These are phyloP conservation scores for Tephrocybe rancida DNA, from an alignment of 768 basidiomycete species.

Conservation along the genomic window DNA sequence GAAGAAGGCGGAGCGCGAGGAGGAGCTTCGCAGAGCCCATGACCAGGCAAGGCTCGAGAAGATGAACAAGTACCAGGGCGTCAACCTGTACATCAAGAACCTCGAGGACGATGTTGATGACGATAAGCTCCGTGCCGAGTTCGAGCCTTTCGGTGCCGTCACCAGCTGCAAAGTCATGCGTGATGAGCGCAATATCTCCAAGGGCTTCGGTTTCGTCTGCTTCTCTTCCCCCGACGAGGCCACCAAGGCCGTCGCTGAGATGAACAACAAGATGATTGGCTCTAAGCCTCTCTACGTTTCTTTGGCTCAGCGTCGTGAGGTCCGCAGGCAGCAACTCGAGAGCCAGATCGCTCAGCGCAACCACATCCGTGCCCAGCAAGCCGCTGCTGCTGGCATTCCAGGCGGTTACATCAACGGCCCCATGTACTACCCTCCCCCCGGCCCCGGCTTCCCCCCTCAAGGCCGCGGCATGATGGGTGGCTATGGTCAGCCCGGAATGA, in stretches of 20 bases:
- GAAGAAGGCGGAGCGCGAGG: slow-evolving; percentile 98
- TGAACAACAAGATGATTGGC: slow-evolving; percentile 99
- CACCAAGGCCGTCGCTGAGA: slow-evolving; percentile 98
- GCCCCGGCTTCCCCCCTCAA: slow-evolving; percentile 81
- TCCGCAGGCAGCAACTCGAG: slow-evolving; percentile 97
- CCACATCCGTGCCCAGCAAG: slow-evolving; percentile 96
- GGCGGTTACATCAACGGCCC: slow-evolving; percentile 83
- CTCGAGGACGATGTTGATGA: slow-evolving; percentile 98
- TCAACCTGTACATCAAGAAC: slow-evolving; percentile 99
- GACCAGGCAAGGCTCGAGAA: slow-evolving; percentile 98
- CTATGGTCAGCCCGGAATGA: slow-evolving; percentile 83
- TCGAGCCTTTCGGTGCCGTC: slow-evolving; percentile 95
- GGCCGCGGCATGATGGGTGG: slow-evolving; percentile 78
- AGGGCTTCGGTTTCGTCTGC: slow-evolving; percentile 99
- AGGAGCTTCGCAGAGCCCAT: slow-evolving; percentile 90
- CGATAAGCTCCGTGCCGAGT: slow-evolving; percentile 94
- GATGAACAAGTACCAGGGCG: slow-evolving; percentile 96
- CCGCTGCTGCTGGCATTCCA: slow-evolving; percentile 83
- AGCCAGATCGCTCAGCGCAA: slow-evolving; percentile 98
- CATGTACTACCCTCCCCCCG: slow-evolving; percentile 86
- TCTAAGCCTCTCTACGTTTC: slow-evolving; percentile 98
- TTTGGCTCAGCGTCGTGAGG: slow-evolving; percentile 96
- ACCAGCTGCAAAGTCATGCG: slow-evolving; percentile 99
- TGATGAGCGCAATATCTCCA: slow-evolving; percentile 90
- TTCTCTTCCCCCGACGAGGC: slow-evolving; percentile 98